phyloP scores from a whole-genome alignment of 1,284 basidiomycete species.

The Jaminaea rosea region DNA sequence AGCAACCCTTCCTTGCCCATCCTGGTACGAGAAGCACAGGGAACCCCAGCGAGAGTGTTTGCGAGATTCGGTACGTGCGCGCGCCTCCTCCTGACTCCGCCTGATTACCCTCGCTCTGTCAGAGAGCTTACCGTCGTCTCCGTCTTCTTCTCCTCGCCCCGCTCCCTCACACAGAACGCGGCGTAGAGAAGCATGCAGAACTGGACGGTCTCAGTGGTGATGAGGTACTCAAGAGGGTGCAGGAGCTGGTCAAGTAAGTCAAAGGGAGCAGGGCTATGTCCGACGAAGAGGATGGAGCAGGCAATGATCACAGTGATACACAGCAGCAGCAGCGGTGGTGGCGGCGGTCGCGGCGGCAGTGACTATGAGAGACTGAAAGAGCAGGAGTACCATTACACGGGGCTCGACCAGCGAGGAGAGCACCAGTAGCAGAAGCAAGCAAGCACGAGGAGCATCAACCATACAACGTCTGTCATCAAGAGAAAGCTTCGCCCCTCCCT shows the following conservation, averaged over 20 bases:
- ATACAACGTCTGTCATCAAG: too few relatives aligned
- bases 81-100: neutral
- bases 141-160: neutral
- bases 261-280: neutral
- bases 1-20: constrained; percentile 43
- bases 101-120: neutral
- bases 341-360: too few relatives aligned
- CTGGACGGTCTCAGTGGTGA: constrained; percentile 36
- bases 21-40: constrained; percentile 41
- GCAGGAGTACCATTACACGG: too few relatives aligned
- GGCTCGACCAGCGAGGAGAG: too few relatives aligned
- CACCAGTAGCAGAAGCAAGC: too few relatives aligned
- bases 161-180: constrained; percentile 39
- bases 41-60: constrained; percentile 40
- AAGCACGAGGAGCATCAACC: too few relatives aligned
- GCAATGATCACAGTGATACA: too few relatives aligned
- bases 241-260: constrained; percentile 23
- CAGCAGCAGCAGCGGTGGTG: too few relatives aligned
- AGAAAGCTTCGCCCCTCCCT: too few relatives aligned
- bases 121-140: neutral
- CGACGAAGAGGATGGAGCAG: too few relatives aligned
- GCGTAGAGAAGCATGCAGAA: constrained; percentile 39
- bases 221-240: constrained; percentile 40
- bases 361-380: too few relatives aligned
- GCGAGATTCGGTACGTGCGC: constrained; percentile 41